Evolutionary conservation across 306 rosid species (phyloP).

Genomic region (Alnus glutinosa): DNA sequence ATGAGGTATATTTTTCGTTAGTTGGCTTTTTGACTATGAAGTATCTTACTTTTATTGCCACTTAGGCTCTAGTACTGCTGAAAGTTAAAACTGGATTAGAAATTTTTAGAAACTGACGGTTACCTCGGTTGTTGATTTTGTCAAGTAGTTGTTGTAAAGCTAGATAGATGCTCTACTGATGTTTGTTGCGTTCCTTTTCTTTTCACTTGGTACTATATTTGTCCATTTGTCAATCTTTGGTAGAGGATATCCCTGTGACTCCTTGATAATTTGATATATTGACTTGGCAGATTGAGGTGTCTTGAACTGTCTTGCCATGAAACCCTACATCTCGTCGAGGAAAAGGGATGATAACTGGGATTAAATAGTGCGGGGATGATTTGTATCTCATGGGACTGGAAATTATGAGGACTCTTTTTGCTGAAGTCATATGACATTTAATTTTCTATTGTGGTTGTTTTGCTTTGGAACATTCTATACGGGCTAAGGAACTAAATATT

Average conservation of each 20-base stretch:
- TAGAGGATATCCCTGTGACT: background rate
- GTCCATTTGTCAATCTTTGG: background rate
- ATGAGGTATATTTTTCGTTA: background rate
- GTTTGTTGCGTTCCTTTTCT: background rate
- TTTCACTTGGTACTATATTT: background rate
- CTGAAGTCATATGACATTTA: background rate
- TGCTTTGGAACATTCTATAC: background rate
- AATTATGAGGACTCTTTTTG: background rate
- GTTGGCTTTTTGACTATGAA: slow-evolving; percentile 7
- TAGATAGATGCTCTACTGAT: background rate
- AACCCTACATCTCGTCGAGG: background rate
- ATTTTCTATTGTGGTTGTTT: background rate
- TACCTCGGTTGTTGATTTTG: background rate
- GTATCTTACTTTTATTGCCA: slow-evolving; percentile 1
- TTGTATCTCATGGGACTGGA: background rate
- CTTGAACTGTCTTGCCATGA: background rate
- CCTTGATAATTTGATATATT: background rate
- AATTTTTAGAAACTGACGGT: background rate
- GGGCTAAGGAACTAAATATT: background rate
- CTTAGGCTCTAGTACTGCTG: background rate
- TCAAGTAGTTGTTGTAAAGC: background rate
- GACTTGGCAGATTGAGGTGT: background rate
- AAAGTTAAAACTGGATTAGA: background rate
- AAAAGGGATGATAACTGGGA: background rate
- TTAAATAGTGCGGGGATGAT: background rate